Conservation (phyloP, 2,329 filamentous ascomycete genomes). For the Trichoderma sp. region DNA sequence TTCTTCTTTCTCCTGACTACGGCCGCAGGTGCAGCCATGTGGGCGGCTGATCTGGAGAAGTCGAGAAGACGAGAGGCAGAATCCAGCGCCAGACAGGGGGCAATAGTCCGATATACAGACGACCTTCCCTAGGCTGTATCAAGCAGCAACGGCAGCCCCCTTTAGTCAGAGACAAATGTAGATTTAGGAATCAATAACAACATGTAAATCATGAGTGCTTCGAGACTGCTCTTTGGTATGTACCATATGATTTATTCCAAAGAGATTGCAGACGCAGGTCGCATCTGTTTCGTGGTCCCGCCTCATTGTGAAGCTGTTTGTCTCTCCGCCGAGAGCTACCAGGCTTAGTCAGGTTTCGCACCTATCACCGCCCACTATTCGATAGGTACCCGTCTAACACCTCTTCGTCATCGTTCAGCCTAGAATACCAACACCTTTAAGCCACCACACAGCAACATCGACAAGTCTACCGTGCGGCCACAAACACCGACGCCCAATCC, state of each 20-base stretch:
- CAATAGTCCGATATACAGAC: slow-evolving; percentile 19
- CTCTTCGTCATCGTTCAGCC: slow-evolving; percentile 27
- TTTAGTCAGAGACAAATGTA: not conserved
- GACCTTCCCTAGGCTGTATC: slow-evolving; percentile 13
- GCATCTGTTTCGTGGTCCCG: not conserved
- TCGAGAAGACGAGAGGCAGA: slow-evolving; percentile 20
- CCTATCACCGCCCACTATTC: not conserved
- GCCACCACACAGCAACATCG: slow-evolving; percentile 1
- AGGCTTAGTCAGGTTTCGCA: slow-evolving; percentile 7
- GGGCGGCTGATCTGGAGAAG: slow-evolving; percentile 78
- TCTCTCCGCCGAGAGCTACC: not conserved
- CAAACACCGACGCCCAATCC: not conserved
- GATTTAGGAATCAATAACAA: no score
- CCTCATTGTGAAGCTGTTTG: not conserved
- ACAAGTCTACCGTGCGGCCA: not conserved
- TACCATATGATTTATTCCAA: not conserved
- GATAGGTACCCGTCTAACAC: slow-evolving; percentile 2
- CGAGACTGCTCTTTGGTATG: not conserved
- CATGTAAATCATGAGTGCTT: not conserved
- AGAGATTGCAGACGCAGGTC: no score
- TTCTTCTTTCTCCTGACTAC: slow-evolving; percentile 93
- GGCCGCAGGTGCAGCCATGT: slow-evolving; percentile 80
- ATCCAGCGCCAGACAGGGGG: not conserved
- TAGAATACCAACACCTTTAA: slow-evolving; percentile 19
- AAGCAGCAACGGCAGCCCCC: not conserved